Conservation (phyloP, 2,329 filamentous ascomycete species). For the Cryphonectria nitschkei region DNA sequence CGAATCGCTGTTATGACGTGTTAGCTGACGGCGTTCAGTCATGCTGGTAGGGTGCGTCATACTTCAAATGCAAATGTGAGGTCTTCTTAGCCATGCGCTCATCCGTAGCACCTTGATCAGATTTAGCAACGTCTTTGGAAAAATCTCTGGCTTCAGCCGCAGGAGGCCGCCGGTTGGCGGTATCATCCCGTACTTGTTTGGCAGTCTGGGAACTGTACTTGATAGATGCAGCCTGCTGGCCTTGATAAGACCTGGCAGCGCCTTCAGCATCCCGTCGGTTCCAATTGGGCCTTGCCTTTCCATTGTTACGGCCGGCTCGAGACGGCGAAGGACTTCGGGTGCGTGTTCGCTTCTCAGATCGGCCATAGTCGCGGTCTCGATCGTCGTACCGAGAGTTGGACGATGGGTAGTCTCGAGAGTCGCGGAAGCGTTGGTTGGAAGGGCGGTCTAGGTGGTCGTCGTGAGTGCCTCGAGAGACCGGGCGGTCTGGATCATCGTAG, state of each 20-base stretch:
- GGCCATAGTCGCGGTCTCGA: constrained; percentile 46
- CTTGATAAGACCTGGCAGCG: constrained; percentile 35
- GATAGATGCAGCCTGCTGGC: constrained; percentile 39
- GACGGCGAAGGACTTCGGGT: constrained; percentile 37
- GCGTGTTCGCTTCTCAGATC: constrained; percentile 37
- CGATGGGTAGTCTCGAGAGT: constrained; percentile 29
- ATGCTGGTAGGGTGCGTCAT: constrained; percentile 28
- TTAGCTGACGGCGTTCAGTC: constrained; percentile 5
- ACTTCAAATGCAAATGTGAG: constrained; percentile 42
- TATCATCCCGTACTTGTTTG: constrained; percentile 57
- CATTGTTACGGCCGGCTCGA: constrained; percentile 31
- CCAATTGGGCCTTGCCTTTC: constrained; percentile 36
- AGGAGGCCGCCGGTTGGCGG: constrained; percentile 66
- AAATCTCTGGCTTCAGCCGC: constrained; percentile 61
- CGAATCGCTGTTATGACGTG: constrained; percentile 15
- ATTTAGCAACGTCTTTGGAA: constrained; percentile 70
- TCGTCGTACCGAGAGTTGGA: constrained; percentile 51
- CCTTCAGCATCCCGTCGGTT: constrained; percentile 33
- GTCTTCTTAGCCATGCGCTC: constrained; percentile 40
- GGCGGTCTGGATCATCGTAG: constrained; percentile 52
- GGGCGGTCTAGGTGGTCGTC: constrained; percentile 62
- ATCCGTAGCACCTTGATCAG: constrained; percentile 62
- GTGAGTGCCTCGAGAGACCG: constrained; percentile 43
- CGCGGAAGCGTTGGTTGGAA: constrained; percentile 29
- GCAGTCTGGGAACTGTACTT: constrained; percentile 53